Conservation (phyloP, 2,329 filamentous ascomycete genomes). For the Sporothrix luriei region DNA sequence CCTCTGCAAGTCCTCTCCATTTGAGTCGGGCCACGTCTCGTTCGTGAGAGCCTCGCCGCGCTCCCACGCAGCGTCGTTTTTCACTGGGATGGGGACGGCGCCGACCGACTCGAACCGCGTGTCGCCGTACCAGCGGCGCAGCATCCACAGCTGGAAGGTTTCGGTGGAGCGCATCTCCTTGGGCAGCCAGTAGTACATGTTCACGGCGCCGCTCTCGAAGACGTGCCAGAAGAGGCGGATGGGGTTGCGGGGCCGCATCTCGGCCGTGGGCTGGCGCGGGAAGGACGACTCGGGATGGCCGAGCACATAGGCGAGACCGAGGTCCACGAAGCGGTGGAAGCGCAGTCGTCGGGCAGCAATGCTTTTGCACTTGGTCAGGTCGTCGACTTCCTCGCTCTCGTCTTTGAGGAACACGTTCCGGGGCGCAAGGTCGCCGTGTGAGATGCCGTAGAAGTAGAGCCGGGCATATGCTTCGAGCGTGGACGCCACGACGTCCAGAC, state of each 20-base stretch:
- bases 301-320: slow-evolving; percentile 33
- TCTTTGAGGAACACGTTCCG: slow-evolving; percentile 34
- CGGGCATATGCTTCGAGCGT: slow-evolving; percentile 33
- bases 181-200: slow-evolving; percentile 36
- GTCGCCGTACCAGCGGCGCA: slow-evolving; percentile 35
- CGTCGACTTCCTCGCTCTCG: background rate
- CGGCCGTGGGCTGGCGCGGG: slow-evolving; percentile 7
- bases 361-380: background rate
- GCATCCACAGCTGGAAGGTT: slow-evolving; percentile 32
- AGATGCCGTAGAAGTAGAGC: slow-evolving; percentile 34
- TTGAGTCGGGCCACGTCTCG: slow-evolving; percentile 2
- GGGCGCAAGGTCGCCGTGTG: slow-evolving; percentile 34
- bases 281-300: slow-evolving; percentile 21
- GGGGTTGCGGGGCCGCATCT: slow-evolving; percentile 33
- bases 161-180: slow-evolving; percentile 30
- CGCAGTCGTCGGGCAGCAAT: background rate
- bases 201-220: slow-evolving; percentile 32
- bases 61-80: slow-evolving; percentile 27
- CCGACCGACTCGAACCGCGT: slow-evolving; percentile 33
- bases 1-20: background rate
- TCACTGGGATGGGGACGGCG: slow-evolving; percentile 17
- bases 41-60: slow-evolving; percentile 23
- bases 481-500: slow-evolving; percentile 31
- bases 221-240: slow-evolving; percentile 35
- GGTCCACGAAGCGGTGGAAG: slow-evolving; percentile 35